Percentiles rank a stretch among this genome's conserved stretches.
phyloP scores from a whole-genome alignment of 352 stramenopile genomes.

The Phytophthora pluvialis region DNA sequence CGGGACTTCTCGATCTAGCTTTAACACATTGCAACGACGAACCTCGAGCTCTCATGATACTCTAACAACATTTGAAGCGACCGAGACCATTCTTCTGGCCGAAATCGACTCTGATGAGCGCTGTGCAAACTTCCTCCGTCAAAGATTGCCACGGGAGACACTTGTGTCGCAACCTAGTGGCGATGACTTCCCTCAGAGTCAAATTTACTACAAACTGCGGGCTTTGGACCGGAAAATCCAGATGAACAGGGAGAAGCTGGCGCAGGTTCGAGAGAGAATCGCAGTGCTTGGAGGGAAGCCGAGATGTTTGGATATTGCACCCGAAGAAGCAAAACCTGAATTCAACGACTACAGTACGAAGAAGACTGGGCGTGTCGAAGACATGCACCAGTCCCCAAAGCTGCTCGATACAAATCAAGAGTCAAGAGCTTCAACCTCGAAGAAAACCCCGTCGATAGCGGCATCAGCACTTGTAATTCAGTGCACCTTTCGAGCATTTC shows the following conservation, averaged over 20 bases:
- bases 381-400: not conserved
- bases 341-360: not conserved
- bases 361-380: not conserved
- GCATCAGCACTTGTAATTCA: slow-evolving; percentile 39
- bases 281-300: slow-evolving; percentile 22
- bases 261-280: slow-evolving; percentile 38
- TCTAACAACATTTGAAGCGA: slow-evolving; percentile 41
- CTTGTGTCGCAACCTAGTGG: not conserved
- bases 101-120: slow-evolving; percentile 50
- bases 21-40: slow-evolving; percentile 8
- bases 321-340: not conserved
- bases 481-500: slow-evolving; percentile 34
- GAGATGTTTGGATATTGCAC: not conserved
- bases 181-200: slow-evolving; percentile 7
- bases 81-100: slow-evolving; percentile 42
- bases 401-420: slow-evolving; percentile 1
- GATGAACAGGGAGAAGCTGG: slow-evolving; percentile 55
- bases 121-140: slow-evolving; percentile 40
- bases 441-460: not conserved
- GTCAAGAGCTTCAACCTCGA: not conserved
- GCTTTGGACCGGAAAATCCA: slow-evolving; percentile 41
- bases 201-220: slow-evolving; percentile 37
- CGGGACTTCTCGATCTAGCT: not conserved
- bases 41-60: slow-evolving; percentile 17
- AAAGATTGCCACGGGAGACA: slow-evolving; percentile 16